Conservation (phyloP, 768 basidiomycete species). For the Phylloporus sp. region DNA sequence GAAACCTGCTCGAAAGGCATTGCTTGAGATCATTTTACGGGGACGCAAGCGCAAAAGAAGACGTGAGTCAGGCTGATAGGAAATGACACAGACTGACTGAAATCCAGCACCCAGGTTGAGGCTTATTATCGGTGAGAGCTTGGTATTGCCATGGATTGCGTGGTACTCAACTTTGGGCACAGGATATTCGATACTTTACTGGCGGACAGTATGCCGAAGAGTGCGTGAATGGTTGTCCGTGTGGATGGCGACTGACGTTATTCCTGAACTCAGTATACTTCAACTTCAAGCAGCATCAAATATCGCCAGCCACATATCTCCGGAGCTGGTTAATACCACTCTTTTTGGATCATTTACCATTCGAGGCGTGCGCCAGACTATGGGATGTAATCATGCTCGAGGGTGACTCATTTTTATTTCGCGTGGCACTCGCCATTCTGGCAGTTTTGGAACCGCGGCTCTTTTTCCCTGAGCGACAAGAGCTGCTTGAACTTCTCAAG, state of each 20-base stretch:
- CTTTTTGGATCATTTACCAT: slow-evolving; percentile 83
- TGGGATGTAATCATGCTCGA: slow-evolving; percentile 89
- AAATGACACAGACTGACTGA: slow-evolving; percentile 27
- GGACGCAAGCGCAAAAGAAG: slow-evolving; percentile 63
- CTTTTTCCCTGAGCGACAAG: slow-evolving; percentile 82
- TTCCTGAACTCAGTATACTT: slow-evolving; percentile 63
- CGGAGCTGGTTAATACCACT: slow-evolving; percentile 77
- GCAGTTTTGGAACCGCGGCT: slow-evolving; percentile 80
- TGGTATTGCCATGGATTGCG: background rate
- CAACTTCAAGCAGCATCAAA: slow-evolving; percentile 91
- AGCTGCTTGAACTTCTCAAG: slow-evolving; percentile 76
- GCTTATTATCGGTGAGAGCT: slow-evolving; percentile 77
- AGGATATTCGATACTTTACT: slow-evolving; percentile 91
- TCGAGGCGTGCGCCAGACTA: slow-evolving; percentile 83
- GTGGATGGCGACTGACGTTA: background rate
- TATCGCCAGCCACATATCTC: slow-evolving; percentile 82
- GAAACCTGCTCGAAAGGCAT: slow-evolving; percentile 82
- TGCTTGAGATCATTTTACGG: slow-evolving; percentile 85
- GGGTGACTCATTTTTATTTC: slow-evolving; percentile 87
- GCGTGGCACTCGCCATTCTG: slow-evolving; percentile 77
- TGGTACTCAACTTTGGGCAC: slow-evolving; percentile 12
- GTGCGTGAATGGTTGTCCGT: slow-evolving; percentile 39
- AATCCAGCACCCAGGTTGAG: slow-evolving; percentile 56
- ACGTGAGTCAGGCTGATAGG: slow-evolving; percentile 50
- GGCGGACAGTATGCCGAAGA: slow-evolving; percentile 92